Evolutionary conservation across 2,329 filamentous ascomycete genomes (phyloP).

Genomic region (Alternaria ethzedia): DNA sequence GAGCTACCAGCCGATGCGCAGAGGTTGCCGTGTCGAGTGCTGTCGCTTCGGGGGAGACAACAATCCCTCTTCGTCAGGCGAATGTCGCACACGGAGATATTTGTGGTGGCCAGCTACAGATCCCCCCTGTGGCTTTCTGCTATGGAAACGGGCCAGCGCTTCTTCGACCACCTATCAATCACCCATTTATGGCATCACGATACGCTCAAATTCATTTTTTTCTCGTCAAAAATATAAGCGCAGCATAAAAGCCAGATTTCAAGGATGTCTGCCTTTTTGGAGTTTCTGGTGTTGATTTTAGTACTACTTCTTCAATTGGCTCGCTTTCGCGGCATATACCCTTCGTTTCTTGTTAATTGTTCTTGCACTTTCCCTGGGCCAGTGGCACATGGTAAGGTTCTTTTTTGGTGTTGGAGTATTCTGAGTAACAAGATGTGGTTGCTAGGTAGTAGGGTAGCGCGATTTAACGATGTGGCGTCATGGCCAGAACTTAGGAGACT

Average conservation of each 20-base stretch:
- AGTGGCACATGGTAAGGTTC: background rate
- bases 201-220: background rate
- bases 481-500: background rate
- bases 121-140: background rate
- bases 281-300: background rate
- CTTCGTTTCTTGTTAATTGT: constrained; percentile 1
- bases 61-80: background rate
- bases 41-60: background rate
- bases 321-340: constrained; percentile 4
- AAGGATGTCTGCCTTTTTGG: background rate
- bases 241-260: background rate
- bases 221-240: background rate
- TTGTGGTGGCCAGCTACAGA: background rate
- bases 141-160: background rate
- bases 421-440: no score
- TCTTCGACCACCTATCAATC: background rate
- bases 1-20: constrained; percentile 10
- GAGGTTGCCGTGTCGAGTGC: constrained; percentile 30
- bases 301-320: background rate
- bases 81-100: background rate
- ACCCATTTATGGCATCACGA: background rate
- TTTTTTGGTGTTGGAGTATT: background rate
- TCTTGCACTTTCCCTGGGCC: background rate
- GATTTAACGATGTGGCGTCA: background rate
- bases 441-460: background rate